These are phyloP conservation scores for Solanum stenotomum DNA, from an alignment of 257 asterid genomes.

Conservation along the genomic window DNA sequence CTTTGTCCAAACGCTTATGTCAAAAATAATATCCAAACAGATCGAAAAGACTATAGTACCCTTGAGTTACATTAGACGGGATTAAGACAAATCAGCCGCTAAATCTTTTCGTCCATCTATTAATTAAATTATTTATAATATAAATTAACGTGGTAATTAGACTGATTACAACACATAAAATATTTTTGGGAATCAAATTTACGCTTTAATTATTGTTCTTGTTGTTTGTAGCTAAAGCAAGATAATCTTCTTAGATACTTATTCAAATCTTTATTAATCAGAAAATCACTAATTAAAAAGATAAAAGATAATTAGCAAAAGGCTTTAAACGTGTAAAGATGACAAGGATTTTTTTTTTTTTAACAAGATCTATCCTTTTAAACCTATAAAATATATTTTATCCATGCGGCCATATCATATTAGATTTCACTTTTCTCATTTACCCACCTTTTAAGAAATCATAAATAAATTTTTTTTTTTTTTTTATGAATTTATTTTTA, in stretches of 20 bases:
- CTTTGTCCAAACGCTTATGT: not conserved
- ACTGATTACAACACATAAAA: not conserved
- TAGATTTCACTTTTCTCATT: too few relatives aligned
- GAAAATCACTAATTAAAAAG: not conserved
- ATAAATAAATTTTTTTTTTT: too few relatives aligned
- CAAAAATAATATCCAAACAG: not conserved
- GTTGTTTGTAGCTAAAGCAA: not conserved
- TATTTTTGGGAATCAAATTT: not conserved
- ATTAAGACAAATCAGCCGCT: not conserved
- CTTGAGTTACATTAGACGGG: not conserved
- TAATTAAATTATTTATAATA: not conserved
- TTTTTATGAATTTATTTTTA: too few relatives aligned
- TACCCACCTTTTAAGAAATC: not conserved
- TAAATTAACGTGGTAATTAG: not conserved
- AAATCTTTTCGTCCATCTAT: not conserved
- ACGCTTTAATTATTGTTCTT: not conserved
- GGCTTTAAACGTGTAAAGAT: not conserved
- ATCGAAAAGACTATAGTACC: not conserved
- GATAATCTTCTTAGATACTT: not conserved
- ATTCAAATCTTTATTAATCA: not conserved
- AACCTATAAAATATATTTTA: too few relatives aligned
- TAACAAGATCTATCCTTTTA: not conserved
- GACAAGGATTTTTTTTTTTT: not conserved
- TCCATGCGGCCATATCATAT: too few relatives aligned
- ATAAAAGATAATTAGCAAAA: not conserved